Percentiles rank a stretch among this genome's conserved stretches.
These are phyloP conservation scores for Tolypocladium paradoxum DNA, from an alignment of 2,329 filamentous ascomycete species.

Conservation along the genomic window DNA sequence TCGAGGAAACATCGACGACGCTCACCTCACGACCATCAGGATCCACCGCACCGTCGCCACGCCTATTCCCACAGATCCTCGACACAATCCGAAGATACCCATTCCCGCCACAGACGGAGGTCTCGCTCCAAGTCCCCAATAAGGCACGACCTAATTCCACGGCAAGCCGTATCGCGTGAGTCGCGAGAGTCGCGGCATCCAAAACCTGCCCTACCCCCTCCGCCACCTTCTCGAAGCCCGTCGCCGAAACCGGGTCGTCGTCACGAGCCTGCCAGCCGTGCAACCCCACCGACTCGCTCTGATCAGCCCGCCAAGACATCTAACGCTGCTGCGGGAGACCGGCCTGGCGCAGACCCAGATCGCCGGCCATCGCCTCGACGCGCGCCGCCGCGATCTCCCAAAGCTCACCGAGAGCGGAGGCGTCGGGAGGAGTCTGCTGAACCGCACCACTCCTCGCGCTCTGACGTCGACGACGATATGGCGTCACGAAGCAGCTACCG, in stretches of 20 bases:
- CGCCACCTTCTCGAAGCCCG: conserved; percentile 2
- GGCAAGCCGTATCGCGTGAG: neutral
- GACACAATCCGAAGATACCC: conserved; percentile 9
- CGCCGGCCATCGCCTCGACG: conserved; percentile 11
- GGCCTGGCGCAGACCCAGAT: conserved; percentile 7
- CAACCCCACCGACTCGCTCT: conserved; percentile 12
- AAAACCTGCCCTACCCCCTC: conserved; percentile 7
- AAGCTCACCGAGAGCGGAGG: conserved; percentile 14
- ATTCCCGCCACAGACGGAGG: conserved; percentile 9
- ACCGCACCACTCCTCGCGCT: conserved; percentile 31
- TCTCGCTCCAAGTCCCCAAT: conserved; percentile 15
- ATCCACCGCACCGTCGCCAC: conserved; percentile 19
- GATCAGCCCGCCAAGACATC: conserved; percentile 9
- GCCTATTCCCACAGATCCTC: conserved; percentile 18
- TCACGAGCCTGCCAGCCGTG: conserved; percentile 2
- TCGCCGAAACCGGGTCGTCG: conserved; percentile 4
- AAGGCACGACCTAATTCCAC: conserved; percentile 2
- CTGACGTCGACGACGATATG: conserved; percentile 42
- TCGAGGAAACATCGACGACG: conserved; percentile 19
- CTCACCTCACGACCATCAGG: conserved; percentile 21
- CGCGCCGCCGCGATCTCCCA: conserved; percentile 16
- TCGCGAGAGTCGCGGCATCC: conserved; percentile 13
- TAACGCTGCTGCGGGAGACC: conserved; percentile 7
- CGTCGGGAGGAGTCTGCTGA: conserved; percentile 17
- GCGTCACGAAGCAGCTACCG: conserved; percentile 31